phyloP scores from a whole-genome alignment of 208 protist genomes.

The Willaertia magna region DNA sequence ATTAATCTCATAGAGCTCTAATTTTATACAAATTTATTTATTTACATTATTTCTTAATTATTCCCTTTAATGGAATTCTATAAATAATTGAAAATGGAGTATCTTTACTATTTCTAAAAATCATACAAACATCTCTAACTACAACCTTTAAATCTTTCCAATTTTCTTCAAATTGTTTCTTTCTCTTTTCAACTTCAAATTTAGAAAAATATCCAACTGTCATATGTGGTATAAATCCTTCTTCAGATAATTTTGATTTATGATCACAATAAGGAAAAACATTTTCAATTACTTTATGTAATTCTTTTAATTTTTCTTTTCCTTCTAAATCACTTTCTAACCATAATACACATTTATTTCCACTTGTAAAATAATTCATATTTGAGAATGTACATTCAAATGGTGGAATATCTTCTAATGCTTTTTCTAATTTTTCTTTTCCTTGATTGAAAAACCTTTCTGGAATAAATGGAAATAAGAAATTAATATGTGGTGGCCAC shows the following conservation, averaged over 20 bases:
- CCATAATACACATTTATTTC: background rate
- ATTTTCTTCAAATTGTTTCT: background rate
- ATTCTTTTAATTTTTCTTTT: background rate
- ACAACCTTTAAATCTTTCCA: background rate
- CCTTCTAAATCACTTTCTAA: background rate
- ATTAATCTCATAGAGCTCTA: too few relatives aligned
- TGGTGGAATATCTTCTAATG: background rate
- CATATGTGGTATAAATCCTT: background rate
- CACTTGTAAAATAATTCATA: background rate
- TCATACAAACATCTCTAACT: background rate
- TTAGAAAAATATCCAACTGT: background rate
- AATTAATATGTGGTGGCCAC: conserved; percentile 4
- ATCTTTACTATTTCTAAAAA: background rate
- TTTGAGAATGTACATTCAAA: background rate
- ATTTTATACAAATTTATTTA: too few relatives aligned
- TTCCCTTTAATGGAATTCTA: background rate
- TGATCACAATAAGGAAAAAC: background rate
- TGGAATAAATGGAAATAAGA: background rate
- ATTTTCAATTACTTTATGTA: background rate
- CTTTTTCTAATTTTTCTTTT: background rate
- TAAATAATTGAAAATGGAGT: background rate
- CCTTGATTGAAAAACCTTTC: background rate
- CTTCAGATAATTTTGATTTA: background rate
- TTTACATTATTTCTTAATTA: too few relatives aligned
- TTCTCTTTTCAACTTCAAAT: background rate